Evolutionary conservation across 805 yeast species (phyloP), one percentile per base, ranked within the genome.

Genomic region (Wickerhamomyces ciferrii): DNA sequence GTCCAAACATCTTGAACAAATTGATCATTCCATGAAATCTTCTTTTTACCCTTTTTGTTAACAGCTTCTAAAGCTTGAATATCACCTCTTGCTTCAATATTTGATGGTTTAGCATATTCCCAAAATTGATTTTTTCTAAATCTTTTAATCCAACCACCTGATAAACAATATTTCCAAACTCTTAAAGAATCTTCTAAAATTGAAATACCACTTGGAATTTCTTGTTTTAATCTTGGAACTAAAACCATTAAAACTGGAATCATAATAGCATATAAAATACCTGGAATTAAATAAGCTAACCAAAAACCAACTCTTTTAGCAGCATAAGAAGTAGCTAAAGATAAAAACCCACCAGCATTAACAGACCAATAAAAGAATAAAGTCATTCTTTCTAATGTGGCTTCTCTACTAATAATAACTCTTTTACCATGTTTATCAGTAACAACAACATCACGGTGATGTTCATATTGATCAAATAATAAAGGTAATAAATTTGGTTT

Each of bases 331-430:
- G 94, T 86, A 39, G 88, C 91, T 53, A 87, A 75, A 43, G 86
- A 83, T 15, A 88, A 76, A 53, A 87, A 70, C 7, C 89, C 76
- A 48, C 95, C 95, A 48, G 84, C 65, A 66, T 87, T 87, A 61
- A 86, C 81, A 74, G 84, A 78, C 66, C 84, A 70, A 66, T 87
- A 87, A 67, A 86, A 87, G 50, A 81, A 70, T 83, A 84, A 80
- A 61, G 85, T 85, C 50, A 85, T 81, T 56, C 81, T 76, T 71
- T 84, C 89, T 54, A 83, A 71, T 43, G 92, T 83, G 44, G 81
- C 71, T 56, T 78, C 76, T 38, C 87, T 90, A 62, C 84, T 89
- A 20, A 76, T 64, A 54, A 84, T 79, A 32, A 85, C 91, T 42
- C 74, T 72, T 59, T 81, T 82, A 47, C 96, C 96, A 24, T 71